Evolutionary conservation across 805 yeast genomes (phyloP), one percentile per base, ranked within the genome.

Genomic region (Candida pseudoglaebosa): DNA sequence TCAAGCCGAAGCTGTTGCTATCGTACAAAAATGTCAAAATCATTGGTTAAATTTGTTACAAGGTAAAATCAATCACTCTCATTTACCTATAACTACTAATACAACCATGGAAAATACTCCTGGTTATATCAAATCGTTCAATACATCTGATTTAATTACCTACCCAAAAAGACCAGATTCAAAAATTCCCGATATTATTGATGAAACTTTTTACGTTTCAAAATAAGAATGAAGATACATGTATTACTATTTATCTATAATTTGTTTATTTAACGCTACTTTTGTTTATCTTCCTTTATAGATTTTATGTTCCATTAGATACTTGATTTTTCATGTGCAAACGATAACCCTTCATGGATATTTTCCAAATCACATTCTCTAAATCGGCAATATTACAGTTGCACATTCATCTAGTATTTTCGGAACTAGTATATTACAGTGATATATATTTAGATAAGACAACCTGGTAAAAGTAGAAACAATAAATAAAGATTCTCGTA

Each of bases 1-100:
- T 76, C 85, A 78, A 71, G 73, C 78, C 56, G 89, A 90, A 59
- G 95, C 99, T 43, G 74, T 85, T 52, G 88, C 84, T 49, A 78
- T 90, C 50, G 77, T 91, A 50, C 72, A 78, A 56, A 95, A 88
- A 67, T 86, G 95, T 59, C 65, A 76, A 56, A 82, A 78, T 53
- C 87, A 96, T 39, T 91, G 97, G 97, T 74, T 80, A 54, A 70
- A 71, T 42, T 75, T 91, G 49, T 70, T 89, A 47, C 59, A 67
- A 37, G 95, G 95, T 48, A 71, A 82, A 56, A 62, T 67, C 4
- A 39, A 41, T 7, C 53, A 54, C 13, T 55, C 54, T 3, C 39
- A 48, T 28, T 39, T 53, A 16, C 73, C 78, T 2, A 50, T 38
- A 8, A 63, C 64, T 38, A 50, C 44, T 12, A 75, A 75, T 52